Evolutionary conservation across 116 monocot genomes (phyloP).

Genomic region (Papilionanthe hybrid): DNA sequence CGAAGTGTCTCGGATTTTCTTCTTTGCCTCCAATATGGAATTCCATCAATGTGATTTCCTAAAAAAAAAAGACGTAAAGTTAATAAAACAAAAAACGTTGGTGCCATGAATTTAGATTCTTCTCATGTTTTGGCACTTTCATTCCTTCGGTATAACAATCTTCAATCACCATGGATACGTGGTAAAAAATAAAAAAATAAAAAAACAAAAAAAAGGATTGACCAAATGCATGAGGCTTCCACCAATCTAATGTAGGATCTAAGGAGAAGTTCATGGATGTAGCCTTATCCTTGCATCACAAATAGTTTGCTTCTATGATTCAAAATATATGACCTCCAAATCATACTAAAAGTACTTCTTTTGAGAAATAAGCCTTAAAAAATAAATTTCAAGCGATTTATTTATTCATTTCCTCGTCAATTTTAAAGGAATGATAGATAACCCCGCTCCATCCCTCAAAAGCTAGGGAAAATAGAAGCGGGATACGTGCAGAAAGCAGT

Average conservation of each 20-base stretch:
- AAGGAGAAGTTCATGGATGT: neutral
- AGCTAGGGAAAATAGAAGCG: neutral
- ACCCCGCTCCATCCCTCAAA: neutral
- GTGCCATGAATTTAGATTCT: neutral
- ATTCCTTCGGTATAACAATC: neutral
- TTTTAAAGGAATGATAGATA: too few relatives aligned
- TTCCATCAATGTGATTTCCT: slow-evolving; percentile 30
- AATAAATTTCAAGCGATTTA: too few relatives aligned
- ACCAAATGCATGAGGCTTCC: neutral
- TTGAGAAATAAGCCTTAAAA: neutral
- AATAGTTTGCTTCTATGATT: neutral
- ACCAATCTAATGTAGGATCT: neutral
- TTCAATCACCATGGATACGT: neutral
- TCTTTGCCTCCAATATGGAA: slow-evolving; percentile 40
- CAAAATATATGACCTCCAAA: neutral
- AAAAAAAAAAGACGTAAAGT: neutral
- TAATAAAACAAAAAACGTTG: neutral
- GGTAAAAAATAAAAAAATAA: too few relatives aligned
- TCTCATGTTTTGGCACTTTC: neutral
- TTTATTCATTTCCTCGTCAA: too few relatives aligned
- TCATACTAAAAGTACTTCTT: neutral
- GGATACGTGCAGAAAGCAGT: neutral
- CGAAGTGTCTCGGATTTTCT: slow-evolving; percentile 79
- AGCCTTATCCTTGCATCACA: neutral
- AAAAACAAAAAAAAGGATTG: neutral